Conservation (phyloP, 495 filamentous ascomycete species). For the Collariella sp. region DNA sequence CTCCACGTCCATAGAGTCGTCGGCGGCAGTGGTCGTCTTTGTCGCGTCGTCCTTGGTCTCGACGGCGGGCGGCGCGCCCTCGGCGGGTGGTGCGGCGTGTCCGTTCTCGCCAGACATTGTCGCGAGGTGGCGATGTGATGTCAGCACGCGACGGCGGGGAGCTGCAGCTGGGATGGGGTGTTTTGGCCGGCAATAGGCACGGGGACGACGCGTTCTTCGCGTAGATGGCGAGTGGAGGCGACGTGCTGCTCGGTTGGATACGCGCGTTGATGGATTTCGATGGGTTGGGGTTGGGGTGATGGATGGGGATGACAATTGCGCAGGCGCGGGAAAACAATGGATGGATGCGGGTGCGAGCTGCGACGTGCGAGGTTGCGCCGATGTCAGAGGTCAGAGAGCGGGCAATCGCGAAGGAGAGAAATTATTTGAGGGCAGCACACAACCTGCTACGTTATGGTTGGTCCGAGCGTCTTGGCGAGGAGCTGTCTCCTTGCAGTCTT, state of each 20-base stretch:
- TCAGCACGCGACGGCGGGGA: slow-evolving; percentile 13
- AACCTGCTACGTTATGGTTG: slow-evolving; percentile 17
- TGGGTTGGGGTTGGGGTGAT: slow-evolving; percentile 22
- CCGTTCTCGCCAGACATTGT: slow-evolving; percentile 20
- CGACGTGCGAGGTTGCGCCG: slow-evolving; percentile 17
- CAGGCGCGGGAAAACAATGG: slow-evolving; percentile 17
- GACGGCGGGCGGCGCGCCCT: slow-evolving; percentile 10
- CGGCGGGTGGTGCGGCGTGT: slow-evolving; percentile 10
- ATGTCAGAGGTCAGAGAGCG: slow-evolving; percentile 24
- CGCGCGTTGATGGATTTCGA: slow-evolving; percentile 19
- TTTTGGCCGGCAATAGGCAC: slow-evolving; percentile 17
- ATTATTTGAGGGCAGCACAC: slow-evolving; percentile 26
- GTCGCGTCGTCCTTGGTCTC: slow-evolving; percentile 15
- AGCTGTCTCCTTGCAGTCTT: slow-evolving; percentile 7
- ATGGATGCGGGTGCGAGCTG: too few species aligned
- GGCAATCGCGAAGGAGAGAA: slow-evolving; percentile 25
- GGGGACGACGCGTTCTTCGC: slow-evolving; percentile 26
- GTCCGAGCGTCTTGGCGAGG: slow-evolving; percentile 26
- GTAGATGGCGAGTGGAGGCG: slow-evolving; percentile 13
- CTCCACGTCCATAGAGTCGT: not conserved
- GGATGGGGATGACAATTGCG: slow-evolving; percentile 21
- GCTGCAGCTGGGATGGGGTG: not conserved
- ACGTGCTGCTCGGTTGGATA: slow-evolving; percentile 4
- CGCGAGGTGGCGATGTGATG: slow-evolving; percentile 21
- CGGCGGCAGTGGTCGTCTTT: slow-evolving; percentile 1